Evolutionary conservation across 164 flowering plant genomes (phyloP), one percentile per base, ranked within the genome.

Genomic region (Chloranthus sessilifolius): DNA sequence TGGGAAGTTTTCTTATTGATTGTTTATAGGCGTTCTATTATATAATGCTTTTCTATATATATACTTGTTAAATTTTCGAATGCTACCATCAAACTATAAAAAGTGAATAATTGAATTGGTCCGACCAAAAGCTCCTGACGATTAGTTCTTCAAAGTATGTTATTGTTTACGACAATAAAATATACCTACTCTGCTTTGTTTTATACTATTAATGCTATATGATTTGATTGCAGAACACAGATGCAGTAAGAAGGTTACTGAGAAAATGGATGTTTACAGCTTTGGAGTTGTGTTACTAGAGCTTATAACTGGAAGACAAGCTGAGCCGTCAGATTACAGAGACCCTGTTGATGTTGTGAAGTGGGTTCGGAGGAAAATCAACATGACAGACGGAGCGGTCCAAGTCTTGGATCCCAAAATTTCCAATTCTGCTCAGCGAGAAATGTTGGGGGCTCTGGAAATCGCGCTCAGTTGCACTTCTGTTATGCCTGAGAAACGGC

Each of bases 291-390:
- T 89, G 39, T 45, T 89, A 29, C 43, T 85, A 51, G 95, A 85
- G 70, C 83, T 89, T 16, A 46, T 89, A n/a, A 80, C 95, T 0
- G 95, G 97, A 16, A 43, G 80, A 47, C 72, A 47, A 56, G 86
- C 86, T 0, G 80, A 77, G 47, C 28, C 59, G 48, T 43, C 52
- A 6, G 82, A 65, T 38, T 38, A 70, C 16, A 69, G 33, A 5
- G 81, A 71, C 23, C 68, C 76, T 9, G 31, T 81, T 5, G 85
- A 85, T 52, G 65, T 89, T 1, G 83, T 83, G 49, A 79, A 66
- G 58, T 83, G 94, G 95, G 97, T 89, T 28, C 58, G 94, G 2
- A 63, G 95, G 67, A 86, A 79, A 61, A 61, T 86, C 44, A 84
- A 86, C 70, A 77, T 78, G 12, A 64, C 68, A 2, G 63, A 80